phyloP scores from a whole-genome alignment of 352 stramenopile genomes.

The Aphanomyces euteiches region DNA sequence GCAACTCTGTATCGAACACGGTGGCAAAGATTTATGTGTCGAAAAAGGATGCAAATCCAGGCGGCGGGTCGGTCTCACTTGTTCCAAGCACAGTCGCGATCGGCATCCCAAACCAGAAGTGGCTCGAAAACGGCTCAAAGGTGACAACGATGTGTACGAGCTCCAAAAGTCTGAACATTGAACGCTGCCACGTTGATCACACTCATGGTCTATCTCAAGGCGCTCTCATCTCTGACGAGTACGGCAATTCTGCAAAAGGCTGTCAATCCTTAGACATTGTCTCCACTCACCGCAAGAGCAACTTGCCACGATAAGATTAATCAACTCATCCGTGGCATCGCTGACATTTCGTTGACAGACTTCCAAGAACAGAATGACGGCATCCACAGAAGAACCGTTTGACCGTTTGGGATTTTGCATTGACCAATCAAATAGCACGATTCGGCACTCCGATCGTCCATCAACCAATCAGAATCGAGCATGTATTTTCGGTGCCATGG shows the following conservation, averaged over 20 bases:
- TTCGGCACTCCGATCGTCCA: neutral
- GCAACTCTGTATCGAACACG: conserved; percentile 3
- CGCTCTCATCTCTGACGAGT: too few species aligned
- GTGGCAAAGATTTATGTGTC: conserved; percentile 2
- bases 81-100: neutral
- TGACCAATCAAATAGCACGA: neutral
- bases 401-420: neutral
- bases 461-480: neutral
- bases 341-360: too few species aligned
- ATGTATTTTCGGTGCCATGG: neutral
- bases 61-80: neutral
- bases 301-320: too few species aligned
- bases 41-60: neutral
- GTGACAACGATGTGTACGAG: neutral
- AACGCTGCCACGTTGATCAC: too few species aligned
- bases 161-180: neutral
- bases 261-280: too few species aligned
- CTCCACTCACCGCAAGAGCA: too few species aligned
- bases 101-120: neutral
- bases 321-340: too few species aligned
- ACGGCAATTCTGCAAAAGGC: too few species aligned
- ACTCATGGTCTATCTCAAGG: too few species aligned
- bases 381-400: neutral
- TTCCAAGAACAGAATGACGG: too few species aligned
- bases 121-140: neutral